These are phyloP conservation scores for Neonectria neomacrospora DNA, from an alignment of 2,329 filamentous ascomycete genomes.

Conservation along the genomic window DNA sequence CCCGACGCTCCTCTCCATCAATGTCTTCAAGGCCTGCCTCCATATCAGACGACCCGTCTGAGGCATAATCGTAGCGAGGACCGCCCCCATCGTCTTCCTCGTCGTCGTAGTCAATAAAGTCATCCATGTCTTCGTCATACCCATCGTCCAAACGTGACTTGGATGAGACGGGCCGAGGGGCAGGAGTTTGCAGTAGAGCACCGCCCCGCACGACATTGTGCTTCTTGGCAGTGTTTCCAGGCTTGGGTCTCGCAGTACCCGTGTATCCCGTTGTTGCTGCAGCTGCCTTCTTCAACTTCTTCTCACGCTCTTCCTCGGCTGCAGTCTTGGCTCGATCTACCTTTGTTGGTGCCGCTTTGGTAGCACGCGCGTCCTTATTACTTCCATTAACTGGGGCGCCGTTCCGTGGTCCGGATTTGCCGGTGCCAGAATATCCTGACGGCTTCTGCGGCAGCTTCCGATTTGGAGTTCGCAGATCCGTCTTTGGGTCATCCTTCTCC, in stretches of 20 bases:
- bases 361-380: conserved; percentile 37
- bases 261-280: conserved; percentile 72
- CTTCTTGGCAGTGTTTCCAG: conserved; percentile 49
- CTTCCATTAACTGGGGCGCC: conserved; percentile 40
- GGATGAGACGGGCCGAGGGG: conserved; percentile 43
- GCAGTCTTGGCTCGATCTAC: conserved; percentile 36
- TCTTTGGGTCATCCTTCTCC: conserved; percentile 59
- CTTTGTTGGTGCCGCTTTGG: conserved; percentile 35
- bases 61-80: conserved; percentile 65
- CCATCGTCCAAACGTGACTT: conserved; percentile 64
- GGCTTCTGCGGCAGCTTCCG: conserved; percentile 32
- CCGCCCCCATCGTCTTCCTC: conserved; percentile 60
- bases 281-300: conserved; percentile 71
- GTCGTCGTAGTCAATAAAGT: conserved; percentile 71
- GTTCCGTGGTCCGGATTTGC: conserved; percentile 44
- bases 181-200: conserved; percentile 52
- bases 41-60: conserved; percentile 79
- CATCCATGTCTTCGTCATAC: conserved; percentile 71
- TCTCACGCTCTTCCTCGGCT: conserved; percentile 55
- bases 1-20: conserved; percentile 74
- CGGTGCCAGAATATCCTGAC: conserved; percentile 48
- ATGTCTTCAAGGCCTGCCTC: conserved; percentile 80
- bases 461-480: conserved; percentile 39
- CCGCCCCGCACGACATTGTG: conserved; percentile 52
- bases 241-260: conserved; percentile 71